Base-by-base conservation (phyloP, 1,284 basidiomycete genomes). In the Rhodotorula sp. region DNA sequence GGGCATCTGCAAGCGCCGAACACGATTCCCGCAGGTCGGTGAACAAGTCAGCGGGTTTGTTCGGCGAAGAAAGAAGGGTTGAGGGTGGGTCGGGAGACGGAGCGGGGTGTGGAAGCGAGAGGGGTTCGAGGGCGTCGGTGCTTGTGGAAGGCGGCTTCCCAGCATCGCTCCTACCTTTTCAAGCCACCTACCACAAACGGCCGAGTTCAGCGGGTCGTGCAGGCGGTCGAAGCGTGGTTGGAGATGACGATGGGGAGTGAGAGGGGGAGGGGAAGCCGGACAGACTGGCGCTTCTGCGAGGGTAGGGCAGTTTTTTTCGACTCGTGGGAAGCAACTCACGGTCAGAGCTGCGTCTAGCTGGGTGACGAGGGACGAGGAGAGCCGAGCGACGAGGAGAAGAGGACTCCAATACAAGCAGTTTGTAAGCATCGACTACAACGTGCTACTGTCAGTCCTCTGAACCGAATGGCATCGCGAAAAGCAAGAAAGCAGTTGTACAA, bases 1-100 rank as follows among this genome's bases (percentile, higher is more conserved):
- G 30, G 74, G 74, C 74, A 75, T 70, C 68, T 69, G 55, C 17
- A n/a, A n/a, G n/a, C n/a, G n/a, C 6, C 32, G 27, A n/a, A 6
- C n/a, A 24, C 13, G 30, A 22, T 24, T 9, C n/a, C 27, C 27
- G 27, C 27, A 17, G 24, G 27, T 27, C 8, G 44, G 3, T 47
- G 13, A 32, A 8, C 30, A 6, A 34, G 22, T 44, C 39, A 49
- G 46, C 15, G 54, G 10, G 39, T 27, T 19, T 27, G 39, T 29
- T 19, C 11, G 22, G 44, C 15, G n/a, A 17, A n/a, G 8, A 7
- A 36, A 4, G 27, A n/a, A 10, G 34, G 10, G 47, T 2, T n/a
- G 49, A 39, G 51, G 29, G 17, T 4, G 44, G 7, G 39, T 10
- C 46, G n/a, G 29, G 56, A 13, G 29, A 2, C 10, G 49, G 11